Conservation (phyloP, 1,284 basidiomycete genomes). For the Ceraceosorus guamensis region DNA sequence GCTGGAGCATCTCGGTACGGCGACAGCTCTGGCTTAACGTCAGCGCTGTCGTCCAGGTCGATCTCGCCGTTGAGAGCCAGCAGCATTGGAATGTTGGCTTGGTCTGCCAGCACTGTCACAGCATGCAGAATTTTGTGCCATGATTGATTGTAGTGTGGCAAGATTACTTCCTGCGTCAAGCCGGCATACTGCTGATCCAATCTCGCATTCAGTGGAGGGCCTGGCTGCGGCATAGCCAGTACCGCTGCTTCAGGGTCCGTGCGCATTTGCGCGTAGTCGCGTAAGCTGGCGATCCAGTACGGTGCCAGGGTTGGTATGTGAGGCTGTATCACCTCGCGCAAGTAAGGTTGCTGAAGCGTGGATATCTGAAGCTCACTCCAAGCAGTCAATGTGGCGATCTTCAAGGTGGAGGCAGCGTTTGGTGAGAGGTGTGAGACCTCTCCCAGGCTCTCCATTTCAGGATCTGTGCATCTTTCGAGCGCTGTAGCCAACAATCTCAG, state of each 20-base stretch:
- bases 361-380: slow-evolving; percentile 91
- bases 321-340: slow-evolving; percentile 74
- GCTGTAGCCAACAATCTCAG: slow-evolving; percentile 71
- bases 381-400: slow-evolving; percentile 84
- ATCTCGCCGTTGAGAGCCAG: slow-evolving; percentile 74
- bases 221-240: not conserved
- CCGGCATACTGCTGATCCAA: slow-evolving; percentile 63
- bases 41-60: slow-evolving; percentile 30
- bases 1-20: slow-evolving; percentile 58
- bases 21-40: slow-evolving; percentile 27
- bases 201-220: not conserved
- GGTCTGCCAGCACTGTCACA: slow-evolving; percentile 70
- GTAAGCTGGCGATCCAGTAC: slow-evolving; percentile 79
- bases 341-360: slow-evolving; percentile 64
- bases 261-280: slow-evolving; percentile 81
- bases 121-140: slow-evolving; percentile 83
- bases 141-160: slow-evolving; percentile 62
- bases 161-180: slow-evolving; percentile 76
- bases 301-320: slow-evolving; percentile 67
- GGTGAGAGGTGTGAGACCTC: slow-evolving; percentile 80
- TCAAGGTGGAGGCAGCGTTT: slow-evolving; percentile 88
- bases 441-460: slow-evolving; percentile 75
- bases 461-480: slow-evolving; percentile 64
- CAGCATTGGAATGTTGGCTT: slow-evolving; percentile 62
- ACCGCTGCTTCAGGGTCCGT: slow-evolving; percentile 68